Percentiles rank a stretch among this genome's conserved stretches.
phyloP scores from a whole-genome alignment of 1,139 yeast species.

The Magnusiomyces ingens region DNA sequence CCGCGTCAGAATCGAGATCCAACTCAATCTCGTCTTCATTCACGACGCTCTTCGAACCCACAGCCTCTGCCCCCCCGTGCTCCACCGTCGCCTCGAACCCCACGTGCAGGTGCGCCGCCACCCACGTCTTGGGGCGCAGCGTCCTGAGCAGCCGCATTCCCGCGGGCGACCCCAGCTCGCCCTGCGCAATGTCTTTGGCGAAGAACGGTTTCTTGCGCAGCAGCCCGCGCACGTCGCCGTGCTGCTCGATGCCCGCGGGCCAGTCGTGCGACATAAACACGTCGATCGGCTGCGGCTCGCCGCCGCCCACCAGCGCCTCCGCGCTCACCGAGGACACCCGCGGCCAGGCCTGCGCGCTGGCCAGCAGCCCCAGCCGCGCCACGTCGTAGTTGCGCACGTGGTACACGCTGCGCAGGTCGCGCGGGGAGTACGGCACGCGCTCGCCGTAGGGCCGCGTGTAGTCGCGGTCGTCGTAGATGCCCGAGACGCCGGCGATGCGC shows the following conservation, averaged over 20 bases:
- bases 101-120: constrained; percentile 86
- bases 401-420: constrained; percentile 52
- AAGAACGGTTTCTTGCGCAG: constrained; percentile 62
- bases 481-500: constrained; percentile 75
- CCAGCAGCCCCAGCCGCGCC: constrained; percentile 44
- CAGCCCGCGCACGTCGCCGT: constrained; percentile 50
- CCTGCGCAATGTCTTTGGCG: constrained; percentile 50
- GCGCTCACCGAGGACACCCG: background rate
- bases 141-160: constrained; percentile 47
- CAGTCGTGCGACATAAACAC: constrained; percentile 81
- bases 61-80: constrained; percentile 33
- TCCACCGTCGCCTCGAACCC: constrained; percentile 51
- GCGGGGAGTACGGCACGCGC: constrained; percentile 43
- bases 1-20: constrained; percentile 12
- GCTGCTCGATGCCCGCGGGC: constrained; percentile 74
- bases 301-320: constrained; percentile 6
- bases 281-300: constrained; percentile 34
- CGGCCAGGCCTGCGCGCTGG: background rate
- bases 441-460: constrained; percentile 39
- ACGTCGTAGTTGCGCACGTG: constrained; percentile 67
- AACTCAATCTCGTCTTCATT: constrained; percentile 22
- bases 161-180: constrained; percentile 71
- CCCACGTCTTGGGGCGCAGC: constrained; percentile 69
- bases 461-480: constrained; percentile 59
- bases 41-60: constrained; percentile 32